Percentiles rank a stretch among this genome's conserved stretches.
These are phyloP conservation scores for Metschnikowia similis DNA, from an alignment of 805 yeast species.

Conservation along the genomic window DNA sequence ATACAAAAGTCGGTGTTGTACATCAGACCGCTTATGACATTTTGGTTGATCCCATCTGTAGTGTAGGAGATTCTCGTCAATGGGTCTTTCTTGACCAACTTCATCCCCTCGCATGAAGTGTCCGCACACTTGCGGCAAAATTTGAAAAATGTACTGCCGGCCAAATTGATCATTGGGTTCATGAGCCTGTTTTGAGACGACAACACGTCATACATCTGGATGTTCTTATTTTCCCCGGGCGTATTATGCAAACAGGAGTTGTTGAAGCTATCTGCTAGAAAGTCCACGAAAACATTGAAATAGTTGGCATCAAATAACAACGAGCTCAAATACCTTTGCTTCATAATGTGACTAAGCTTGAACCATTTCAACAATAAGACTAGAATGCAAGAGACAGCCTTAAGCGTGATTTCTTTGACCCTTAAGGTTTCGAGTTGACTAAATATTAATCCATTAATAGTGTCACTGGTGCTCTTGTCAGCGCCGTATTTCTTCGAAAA, in stretches of 20 bases:
- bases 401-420: slow-evolving; percentile 59
- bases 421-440: slow-evolving; percentile 52
- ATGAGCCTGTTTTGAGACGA: slow-evolving; percentile 36
- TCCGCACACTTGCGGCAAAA: slow-evolving; percentile 22
- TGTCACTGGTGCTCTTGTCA: slow-evolving; percentile 3
- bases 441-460: slow-evolving; percentile 19
- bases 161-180: slow-evolving; percentile 34
- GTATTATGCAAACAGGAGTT: slow-evolving; percentile 30
- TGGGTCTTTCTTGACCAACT: slow-evolving; percentile 29
- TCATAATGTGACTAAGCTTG: slow-evolving; percentile 69
- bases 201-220: slow-evolving; percentile 29
- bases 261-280: slow-evolving; percentile 31
- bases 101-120: slow-evolving; percentile 10
- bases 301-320: slow-evolving; percentile 71
- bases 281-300: slow-evolving; percentile 31
- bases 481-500: slow-evolving; percentile 17
- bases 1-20: slow-evolving; percentile 44
- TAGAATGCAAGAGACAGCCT: slow-evolving; percentile 53
- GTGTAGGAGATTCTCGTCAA: slow-evolving; percentile 25
- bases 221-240: slow-evolving; percentile 13
- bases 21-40: slow-evolving; percentile 23
- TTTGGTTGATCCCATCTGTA: slow-evolving; percentile 25
- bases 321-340: slow-evolving; percentile 69
- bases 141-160: slow-evolving; percentile 35
- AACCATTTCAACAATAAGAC: slow-evolving; percentile 67